A percentile compares a stretch with the other conserved stretches of the same genome.
phyloP scores from a whole-genome alignment of 2,329 filamentous ascomycete species.

The Exophiala lecanii-corni region DNA sequence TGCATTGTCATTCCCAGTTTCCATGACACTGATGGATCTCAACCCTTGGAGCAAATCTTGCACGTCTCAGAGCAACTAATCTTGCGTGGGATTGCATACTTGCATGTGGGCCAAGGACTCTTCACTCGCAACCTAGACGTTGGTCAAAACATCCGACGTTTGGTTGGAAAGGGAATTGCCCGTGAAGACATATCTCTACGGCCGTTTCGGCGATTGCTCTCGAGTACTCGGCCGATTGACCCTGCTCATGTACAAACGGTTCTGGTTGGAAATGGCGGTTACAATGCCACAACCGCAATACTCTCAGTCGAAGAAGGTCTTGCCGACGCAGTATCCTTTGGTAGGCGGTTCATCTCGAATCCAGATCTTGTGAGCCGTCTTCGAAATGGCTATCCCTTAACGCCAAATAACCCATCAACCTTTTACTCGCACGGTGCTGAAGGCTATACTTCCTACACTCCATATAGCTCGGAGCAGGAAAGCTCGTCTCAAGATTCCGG shows the following conservation, averaged over 20 bases:
- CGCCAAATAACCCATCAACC: background rate
- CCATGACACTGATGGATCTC: constrained; percentile 48
- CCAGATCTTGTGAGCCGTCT: constrained; percentile 46
- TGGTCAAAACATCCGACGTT: background rate
- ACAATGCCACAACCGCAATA: constrained; percentile 31
- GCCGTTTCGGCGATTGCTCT: background rate
- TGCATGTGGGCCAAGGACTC: background rate
- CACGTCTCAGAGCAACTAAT: constrained; percentile 35
- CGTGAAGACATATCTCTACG: constrained; percentile 2
- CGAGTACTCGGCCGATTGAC: background rate
- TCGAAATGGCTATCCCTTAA: background rate
- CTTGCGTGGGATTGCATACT: background rate
- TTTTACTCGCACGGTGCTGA: constrained; percentile 7
- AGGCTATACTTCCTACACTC: background rate
- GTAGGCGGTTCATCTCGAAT: constrained; percentile 46
- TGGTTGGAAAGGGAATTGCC: background rate
- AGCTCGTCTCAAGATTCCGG: background rate
- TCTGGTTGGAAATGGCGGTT: constrained; percentile 4
- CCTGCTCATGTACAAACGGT: background rate
- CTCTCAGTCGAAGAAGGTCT: background rate
- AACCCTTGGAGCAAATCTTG: constrained; percentile 42
- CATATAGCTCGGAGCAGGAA: background rate
- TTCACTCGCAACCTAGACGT: background rate
- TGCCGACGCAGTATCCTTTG: constrained; percentile 46
- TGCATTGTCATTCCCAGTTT: constrained; percentile 44